Percentiles rank a stretch among this genome's conserved stretches.
phyloP scores from a whole-genome alignment of 345 rosid genomes.

The Turritis glabra region DNA sequence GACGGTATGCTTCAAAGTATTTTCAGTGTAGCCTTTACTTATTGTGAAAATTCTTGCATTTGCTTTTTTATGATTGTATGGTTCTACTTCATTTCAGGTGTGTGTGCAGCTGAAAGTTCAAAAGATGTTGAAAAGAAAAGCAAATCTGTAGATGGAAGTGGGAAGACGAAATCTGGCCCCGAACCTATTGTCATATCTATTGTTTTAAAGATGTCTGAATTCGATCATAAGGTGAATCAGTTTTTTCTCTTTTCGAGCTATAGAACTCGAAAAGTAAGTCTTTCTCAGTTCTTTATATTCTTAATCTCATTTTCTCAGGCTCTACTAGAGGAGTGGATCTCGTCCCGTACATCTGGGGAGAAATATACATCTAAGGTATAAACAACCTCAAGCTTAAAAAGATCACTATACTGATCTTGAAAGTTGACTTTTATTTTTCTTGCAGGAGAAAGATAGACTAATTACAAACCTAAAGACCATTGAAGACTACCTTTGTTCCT shows the following conservation, averaged over 20 bases:
- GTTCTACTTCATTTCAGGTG: neutral
- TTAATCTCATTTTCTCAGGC: constrained; percentile 51
- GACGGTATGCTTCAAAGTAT: neutral
- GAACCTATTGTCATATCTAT: constrained; percentile 85
- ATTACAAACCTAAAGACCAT: constrained; percentile 77
- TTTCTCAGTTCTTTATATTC: neutral
- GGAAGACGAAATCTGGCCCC: constrained; percentile 63
- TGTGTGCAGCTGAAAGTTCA: constrained; percentile 47
- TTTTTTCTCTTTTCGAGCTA: neutral
- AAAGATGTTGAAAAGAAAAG: constrained; percentile 42
- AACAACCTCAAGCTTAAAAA: neutral
- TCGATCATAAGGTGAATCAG: constrained; percentile 79
- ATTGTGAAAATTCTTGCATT: neutral
- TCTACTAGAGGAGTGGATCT: constrained; percentile 90
- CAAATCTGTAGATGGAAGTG: constrained; percentile 28
- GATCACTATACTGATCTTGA: neutral
- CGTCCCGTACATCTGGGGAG: constrained; percentile 59
- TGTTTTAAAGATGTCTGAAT: constrained; percentile 89
- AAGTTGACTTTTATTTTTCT: neutral
- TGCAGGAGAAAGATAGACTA: constrained; percentile 75
- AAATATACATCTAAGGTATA: constrained; percentile 67
- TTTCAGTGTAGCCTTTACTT: neutral
- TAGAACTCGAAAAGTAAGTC: neutral
- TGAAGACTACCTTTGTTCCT: constrained; percentile 89
- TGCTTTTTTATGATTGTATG: neutral